Evolutionary conservation across 2,329 filamentous ascomycete genomes (phyloP).

Genomic region (Trichoderma arundinaceum): DNA sequence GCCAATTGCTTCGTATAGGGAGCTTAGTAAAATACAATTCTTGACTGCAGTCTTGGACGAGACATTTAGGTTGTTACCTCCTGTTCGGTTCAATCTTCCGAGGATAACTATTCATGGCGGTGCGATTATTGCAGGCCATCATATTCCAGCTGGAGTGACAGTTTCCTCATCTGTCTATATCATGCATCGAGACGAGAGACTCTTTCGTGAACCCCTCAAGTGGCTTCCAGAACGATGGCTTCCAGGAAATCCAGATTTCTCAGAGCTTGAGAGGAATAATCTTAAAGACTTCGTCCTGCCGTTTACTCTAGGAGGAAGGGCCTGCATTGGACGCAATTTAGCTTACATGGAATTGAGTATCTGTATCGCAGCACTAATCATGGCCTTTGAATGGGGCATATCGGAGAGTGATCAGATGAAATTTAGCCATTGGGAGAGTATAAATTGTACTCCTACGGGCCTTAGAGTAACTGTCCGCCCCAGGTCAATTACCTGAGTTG

Average conservation of each 20-base stretch:
- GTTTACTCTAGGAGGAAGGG: background rate
- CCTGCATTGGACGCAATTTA: background rate
- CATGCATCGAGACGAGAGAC: background rate
- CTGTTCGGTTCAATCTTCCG: background rate
- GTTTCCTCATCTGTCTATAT: background rate
- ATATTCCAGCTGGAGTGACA: background rate
- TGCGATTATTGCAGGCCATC: background rate
- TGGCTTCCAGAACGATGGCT: conserved; percentile 7
- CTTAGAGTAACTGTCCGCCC: background rate
- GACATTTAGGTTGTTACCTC: background rate
- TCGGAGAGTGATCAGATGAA: background rate
- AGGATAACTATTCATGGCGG: background rate
- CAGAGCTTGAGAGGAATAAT: background rate
- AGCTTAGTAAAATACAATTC: background rate
- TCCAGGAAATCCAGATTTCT: background rate
- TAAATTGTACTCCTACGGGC: background rate
- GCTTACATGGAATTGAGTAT: conserved; percentile 2
- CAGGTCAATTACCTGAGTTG: background rate
- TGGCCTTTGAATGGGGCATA: conserved; percentile 2
- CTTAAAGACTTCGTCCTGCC: background rate
- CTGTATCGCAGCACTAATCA: background rate
- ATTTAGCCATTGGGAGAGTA: conserved; percentile 1
- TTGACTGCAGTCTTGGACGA: background rate
- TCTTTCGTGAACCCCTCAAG: background rate
- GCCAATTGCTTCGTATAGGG: background rate